Evolutionary conservation across 768 basidiomycete species (phyloP), one percentile per base, ranked within the genome.

Genomic region (Suillus occidentalis): DNA sequence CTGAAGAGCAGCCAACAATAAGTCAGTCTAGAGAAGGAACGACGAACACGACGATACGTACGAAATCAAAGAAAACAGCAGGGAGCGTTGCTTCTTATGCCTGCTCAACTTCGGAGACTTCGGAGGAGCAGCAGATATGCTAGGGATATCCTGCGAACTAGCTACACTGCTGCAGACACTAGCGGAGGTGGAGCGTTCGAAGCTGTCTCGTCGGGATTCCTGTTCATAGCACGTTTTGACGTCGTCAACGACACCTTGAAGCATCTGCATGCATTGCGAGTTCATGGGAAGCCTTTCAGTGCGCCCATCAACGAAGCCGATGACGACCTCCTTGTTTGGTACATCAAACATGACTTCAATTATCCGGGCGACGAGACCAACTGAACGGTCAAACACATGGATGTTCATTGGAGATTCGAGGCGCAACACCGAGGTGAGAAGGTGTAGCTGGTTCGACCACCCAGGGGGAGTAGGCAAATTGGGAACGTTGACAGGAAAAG

Each of bases 21-120:
- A 58, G 62, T 43, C 8, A 66, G 31, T n/a, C 34, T 53, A 55
- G 25, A n/a, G 8, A 58, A 65, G 49, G 73, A 52, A 31, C 39
- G 37, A 45, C 4, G 53, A 16, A 22, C 18, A 55, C 58, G 20
- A 63, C 31, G 62, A 69, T 67, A 65, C 82, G 60, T 77, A 89
- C 83, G 87, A 83, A 65, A 91, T 85, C 47, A 92, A 77, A 8
- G 88, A 84, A 83, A 88, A 89, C 57, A 91, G 79, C 65, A 92
- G 72, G 18, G 91, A 92, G 52, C 87, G 82, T 69, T 89, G 87
- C 68, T 86, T 89, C 77, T 88, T 90, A 68, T 91, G 88, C 67
- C 83, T 84, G 49, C 77, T 70, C 4, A 68, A 68, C 69, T 80
- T 84, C 50, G 70, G 70, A 47, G 78, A 60, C 60, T 71, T 69